These are phyloP conservation scores for Nannizzia gypsea DNA, from an alignment of 2,329 filamentous ascomycete genomes.

Conservation along the genomic window DNA sequence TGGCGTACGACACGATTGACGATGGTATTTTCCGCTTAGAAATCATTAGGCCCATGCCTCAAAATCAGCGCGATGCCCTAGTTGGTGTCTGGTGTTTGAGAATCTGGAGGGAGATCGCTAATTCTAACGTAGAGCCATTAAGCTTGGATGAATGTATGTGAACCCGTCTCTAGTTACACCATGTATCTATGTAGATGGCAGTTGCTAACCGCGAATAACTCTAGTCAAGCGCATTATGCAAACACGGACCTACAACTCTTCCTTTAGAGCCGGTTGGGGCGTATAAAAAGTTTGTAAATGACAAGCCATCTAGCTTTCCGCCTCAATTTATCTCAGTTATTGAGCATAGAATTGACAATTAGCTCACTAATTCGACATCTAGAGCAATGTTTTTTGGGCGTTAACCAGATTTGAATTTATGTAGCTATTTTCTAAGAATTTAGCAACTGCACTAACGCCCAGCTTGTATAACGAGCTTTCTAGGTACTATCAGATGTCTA, in stretches of 20 bases:
- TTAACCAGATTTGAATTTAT: too few species aligned
- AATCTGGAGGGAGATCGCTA: background rate
- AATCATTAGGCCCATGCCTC: background rate
- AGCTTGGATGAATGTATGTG: background rate
- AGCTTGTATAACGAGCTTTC: too few species aligned
- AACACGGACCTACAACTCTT: background rate
- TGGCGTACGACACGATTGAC: background rate
- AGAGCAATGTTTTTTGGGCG: too few species aligned
- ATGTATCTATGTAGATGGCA: background rate
- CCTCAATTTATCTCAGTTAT: background rate
- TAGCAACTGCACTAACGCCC: too few species aligned
- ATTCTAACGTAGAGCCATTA: background rate
- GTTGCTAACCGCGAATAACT: background rate
- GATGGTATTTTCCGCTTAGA: background rate
- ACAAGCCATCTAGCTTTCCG: background rate
- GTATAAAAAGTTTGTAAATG: background rate
- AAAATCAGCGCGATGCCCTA: background rate
- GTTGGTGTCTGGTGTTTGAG: background rate
- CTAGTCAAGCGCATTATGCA: background rate
- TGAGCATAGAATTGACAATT: too few species aligned
- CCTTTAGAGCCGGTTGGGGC: background rate
- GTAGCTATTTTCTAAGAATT: too few species aligned
- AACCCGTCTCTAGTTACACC: background rate
- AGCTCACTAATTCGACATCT: too few species aligned
- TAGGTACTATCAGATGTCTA: too few species aligned